Evolutionary conservation across 2,329 filamentous ascomycete genomes (phyloP), one percentile per base, ranked within the genome.

Genomic region (Periconia sp.): DNA sequence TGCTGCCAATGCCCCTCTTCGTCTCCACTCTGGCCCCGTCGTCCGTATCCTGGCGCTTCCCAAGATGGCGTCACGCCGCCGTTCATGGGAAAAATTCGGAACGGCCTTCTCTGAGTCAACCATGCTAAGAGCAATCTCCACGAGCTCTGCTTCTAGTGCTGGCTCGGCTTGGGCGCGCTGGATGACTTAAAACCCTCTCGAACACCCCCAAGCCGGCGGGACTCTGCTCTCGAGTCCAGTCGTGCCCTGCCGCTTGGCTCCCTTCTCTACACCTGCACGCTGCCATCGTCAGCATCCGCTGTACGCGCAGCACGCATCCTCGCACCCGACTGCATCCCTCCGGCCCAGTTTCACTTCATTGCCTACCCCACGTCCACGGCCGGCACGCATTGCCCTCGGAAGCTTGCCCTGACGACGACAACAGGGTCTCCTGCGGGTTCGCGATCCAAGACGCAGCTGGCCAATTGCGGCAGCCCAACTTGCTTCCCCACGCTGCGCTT

Each of bases 31-130:
- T n/a, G n/a, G n/a, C n/a, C n/a, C n/a, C n/a, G n/a, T n/a, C n/a
- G n/a, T n/a, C n/a, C n/a, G n/a, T n/a, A n/a, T n/a, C n/a, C n/a
- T n/a, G n/a, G n/a, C n/a, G n/a, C n/a, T n/a, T 56, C 31, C 40
- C 43, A 54, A 38, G 44, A 54, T 44, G 34, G 50, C 48, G 53
- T 43, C 50, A 35, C 54, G 42, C 46, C 42, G 48, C 48, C 50
- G 32, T n/a, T n/a, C 45, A 31, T 23, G 52, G 32, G 50, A 52
- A 55, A 51, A 56, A 56, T 47, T 59, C 54, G 50, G 57, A 37
- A 24, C 40, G 51, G 33, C n/a, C 46, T 50, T 46, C 17, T 53
- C 58, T 44, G 61, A 65, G 58, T 63, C 61, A 63, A 51, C 48
- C 57, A 36, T 35, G 39, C 46, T 49, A 51, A 49, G 43, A 41